phyloP scores from a whole-genome alignment of 176 grass and related monocot genomes.

The Chrysopogon serrulatus region DNA sequence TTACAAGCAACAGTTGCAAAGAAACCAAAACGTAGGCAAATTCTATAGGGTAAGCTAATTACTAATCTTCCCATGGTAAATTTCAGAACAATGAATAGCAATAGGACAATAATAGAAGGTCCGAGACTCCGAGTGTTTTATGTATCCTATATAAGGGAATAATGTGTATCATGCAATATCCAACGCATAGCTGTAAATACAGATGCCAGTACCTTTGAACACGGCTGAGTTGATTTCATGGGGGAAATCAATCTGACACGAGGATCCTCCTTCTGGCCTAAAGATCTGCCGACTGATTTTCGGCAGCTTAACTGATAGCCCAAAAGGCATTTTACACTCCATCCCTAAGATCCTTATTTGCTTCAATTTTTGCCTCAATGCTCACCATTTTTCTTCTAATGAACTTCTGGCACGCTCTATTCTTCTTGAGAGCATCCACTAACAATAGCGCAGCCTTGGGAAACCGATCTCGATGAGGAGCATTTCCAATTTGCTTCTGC shows the following conservation, averaged over 20 bases:
- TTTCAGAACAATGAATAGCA: neutral
- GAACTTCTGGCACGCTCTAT: slow-evolving; percentile 82
- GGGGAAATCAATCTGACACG: slow-evolving; percentile 71
- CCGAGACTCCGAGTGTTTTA: neutral
- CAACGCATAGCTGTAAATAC: neutral
- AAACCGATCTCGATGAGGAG: slow-evolving; percentile 26
- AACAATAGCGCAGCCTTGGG: slow-evolving; percentile 67
- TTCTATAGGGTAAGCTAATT: neutral
- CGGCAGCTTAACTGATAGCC: slow-evolving; percentile 73
- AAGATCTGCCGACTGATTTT: slow-evolving; percentile 43
- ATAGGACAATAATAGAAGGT: neutral
- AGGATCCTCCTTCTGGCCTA: slow-evolving; percentile 80
- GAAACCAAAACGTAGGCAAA: neutral
- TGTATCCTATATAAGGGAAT: neutral
- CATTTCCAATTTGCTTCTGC: slow-evolving; percentile 28
- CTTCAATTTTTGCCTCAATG: slow-evolving; percentile 82
- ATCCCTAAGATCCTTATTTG: slow-evolving; percentile 78
- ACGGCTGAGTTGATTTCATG: slow-evolving; percentile 12
- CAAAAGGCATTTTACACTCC: slow-evolving; percentile 80
- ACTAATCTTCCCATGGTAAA: neutral
- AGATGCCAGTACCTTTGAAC: slow-evolving; percentile 39
- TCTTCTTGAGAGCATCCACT: slow-evolving; percentile 83
- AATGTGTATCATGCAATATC: neutral
- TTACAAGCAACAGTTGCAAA: neutral
- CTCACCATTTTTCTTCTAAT: slow-evolving; percentile 85